These are phyloP conservation scores for Viridothelium virens DNA, from an alignment of 495 filamentous ascomycete genomes.

Conservation along the genomic window DNA sequence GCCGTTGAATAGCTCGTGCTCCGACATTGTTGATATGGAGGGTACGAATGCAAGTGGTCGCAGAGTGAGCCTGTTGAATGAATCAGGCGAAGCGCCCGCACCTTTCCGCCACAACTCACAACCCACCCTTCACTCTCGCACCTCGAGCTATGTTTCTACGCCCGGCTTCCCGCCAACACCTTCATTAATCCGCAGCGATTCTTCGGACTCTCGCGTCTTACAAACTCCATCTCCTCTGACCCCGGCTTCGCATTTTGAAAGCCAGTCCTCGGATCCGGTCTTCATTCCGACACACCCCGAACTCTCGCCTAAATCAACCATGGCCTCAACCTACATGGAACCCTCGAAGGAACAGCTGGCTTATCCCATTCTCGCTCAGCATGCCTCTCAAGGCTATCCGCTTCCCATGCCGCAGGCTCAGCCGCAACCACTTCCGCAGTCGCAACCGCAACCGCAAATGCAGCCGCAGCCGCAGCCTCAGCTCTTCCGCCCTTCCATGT, in stretches of 20 bases:
- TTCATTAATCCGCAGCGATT: slow-evolving; percentile 31
- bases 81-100: slow-evolving; percentile 12
- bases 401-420: slow-evolving; percentile 15
- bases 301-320: slow-evolving; percentile 17
- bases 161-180: slow-evolving; percentile 33
- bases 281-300: slow-evolving; percentile 14
- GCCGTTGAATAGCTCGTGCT: no score
- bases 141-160: slow-evolving; percentile 35
- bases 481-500: slow-evolving; percentile 21
- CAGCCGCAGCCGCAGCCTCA: slow-evolving; percentile 12
- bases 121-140: slow-evolving; percentile 25
- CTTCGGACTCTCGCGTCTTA: slow-evolving; percentile 31
- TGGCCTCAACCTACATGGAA: slow-evolving; percentile 7
- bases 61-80: slow-evolving; percentile 11
- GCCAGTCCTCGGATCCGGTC: not conserved
- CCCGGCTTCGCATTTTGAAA: slow-evolving; percentile 25
- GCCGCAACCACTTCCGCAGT: slow-evolving; percentile 17
- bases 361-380: slow-evolving; percentile 21
- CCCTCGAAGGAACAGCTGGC: slow-evolving; percentile 12
- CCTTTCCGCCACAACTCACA: slow-evolving; percentile 15
- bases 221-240: slow-evolving; percentile 35
- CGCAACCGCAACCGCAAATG: slow-evolving; percentile 11
- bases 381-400: slow-evolving; percentile 11
- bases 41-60: slow-evolving; percentile 13
- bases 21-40: slow-evolving; percentile 8